Base-by-base conservation (phyloP, 2,329 filamentous ascomycete species). In the Xylariomycetidae sp. region DNA sequence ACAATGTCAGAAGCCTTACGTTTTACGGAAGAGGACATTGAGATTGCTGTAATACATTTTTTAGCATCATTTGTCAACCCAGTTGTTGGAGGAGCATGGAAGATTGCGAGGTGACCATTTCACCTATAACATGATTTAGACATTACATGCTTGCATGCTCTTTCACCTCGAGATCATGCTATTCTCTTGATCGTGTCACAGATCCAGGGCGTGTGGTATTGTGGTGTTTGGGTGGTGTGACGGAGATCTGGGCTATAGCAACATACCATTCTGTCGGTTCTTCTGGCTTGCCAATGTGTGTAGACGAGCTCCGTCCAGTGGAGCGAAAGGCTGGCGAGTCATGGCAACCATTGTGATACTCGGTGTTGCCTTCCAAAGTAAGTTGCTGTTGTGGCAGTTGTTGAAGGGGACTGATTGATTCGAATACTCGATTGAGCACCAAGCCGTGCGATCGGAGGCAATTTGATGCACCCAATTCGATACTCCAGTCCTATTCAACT, bases 181-280 rank as follows among this genome's bases (percentile, higher is more conserved):
- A n/a, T n/a, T n/a, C n/a, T n/a, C n/a, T n/a, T n/a, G n/a, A n/a
- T n/a, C n/a, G n/a, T n/a, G n/a, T n/a, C n/a, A n/a, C n/a, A n/a
- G n/a, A n/a, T n/a, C n/a, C n/a, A n/a, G n/a, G n/a, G n/a, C n/a
- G n/a, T n/a, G n/a, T n/a, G n/a, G n/a, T 18, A 17, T 29, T 13
- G 16, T 8, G 13, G n/a, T 33, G 36, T 10, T 10, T 25, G 18
- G 27, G 4, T n/a, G n/a, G n/a, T n/a, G 3, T 25, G 14, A 18
- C 17, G 18, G 33, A 12, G 16, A 27, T 38, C 22, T 25, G 19
- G 12, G 38, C 30, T 31, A 23, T 16, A 12, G 22, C 25, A 36
- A 67, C 73, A 48, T 73, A 82, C 78, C 73, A 69, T 82, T 82
- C 56, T 89, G 85, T 59, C 80, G 72, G 60, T 89, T 89, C 69